Percentiles rank a stretch among this genome's conserved stretches.
Evolutionary conservation across 2,329 filamentous ascomycete genomes (phyloP).

Genomic region (Epichloe elymi): DNA sequence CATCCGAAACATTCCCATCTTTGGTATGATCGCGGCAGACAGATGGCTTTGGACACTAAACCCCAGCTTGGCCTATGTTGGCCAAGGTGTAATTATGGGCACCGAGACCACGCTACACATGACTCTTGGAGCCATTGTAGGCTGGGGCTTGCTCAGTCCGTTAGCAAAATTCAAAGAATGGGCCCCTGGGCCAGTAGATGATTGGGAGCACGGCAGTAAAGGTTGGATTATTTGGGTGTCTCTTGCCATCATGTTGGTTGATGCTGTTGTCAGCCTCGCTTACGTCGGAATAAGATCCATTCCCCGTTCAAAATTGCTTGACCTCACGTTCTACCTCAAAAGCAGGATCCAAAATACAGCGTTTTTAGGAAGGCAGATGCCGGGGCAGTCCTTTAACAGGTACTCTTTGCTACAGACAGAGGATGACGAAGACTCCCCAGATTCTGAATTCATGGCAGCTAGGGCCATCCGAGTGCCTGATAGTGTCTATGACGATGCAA

Average conservation of each 20-base stretch:
- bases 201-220: conserved; percentile 90
- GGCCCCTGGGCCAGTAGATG: conserved; percentile 74
- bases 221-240: conserved; percentile 98
- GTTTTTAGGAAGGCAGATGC: background rate
- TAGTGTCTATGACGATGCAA: conserved; percentile 5
- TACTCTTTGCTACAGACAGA: conserved; percentile 13
- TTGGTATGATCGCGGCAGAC: conserved; percentile 59
- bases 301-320: conserved; percentile 17
- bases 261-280: conserved; percentile 76
- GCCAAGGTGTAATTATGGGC: conserved; percentile 98
- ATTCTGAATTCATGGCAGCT: background rate
- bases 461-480: background rate
- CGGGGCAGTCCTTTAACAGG: conserved; percentile 5
- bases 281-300: conserved; percentile 57
- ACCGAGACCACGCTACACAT: conserved; percentile 91
- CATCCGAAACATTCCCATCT: conserved; percentile 73
- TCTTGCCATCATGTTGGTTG: conserved; percentile 89
- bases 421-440: background rate
- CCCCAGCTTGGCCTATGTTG: conserved; percentile 91
- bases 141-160: conserved; percentile 85
- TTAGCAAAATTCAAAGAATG: conserved; percentile 75
- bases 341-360: background rate
- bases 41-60: conserved; percentile 95
- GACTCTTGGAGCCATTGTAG: conserved; percentile 76
- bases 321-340: background rate